These are phyloP conservation scores for Hygrophoropsis aurantiaca DNA, from an alignment of 768 basidiomycete species.

Conservation along the genomic window DNA sequence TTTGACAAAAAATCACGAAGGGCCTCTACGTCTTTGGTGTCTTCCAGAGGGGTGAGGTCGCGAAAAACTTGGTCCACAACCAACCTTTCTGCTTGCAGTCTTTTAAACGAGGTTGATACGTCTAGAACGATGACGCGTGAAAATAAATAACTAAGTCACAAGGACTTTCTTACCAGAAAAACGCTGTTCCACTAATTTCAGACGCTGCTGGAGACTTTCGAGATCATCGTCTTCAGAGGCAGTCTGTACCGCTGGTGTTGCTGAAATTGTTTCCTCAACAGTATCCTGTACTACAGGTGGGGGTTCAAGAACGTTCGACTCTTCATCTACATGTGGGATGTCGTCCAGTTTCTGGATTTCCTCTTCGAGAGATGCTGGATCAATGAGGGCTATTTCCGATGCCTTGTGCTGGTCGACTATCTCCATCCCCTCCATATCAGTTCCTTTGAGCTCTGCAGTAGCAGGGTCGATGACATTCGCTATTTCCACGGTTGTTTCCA, in stretches of 20 bases:
- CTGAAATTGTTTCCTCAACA: too few relatives aligned
- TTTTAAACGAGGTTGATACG: constrained; percentile 75
- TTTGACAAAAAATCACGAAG: constrained; percentile 74
- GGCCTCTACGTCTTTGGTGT: constrained; percentile 60
- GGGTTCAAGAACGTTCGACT: too few relatives aligned
- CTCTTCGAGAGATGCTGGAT: too few relatives aligned
- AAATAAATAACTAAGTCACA: neutral
- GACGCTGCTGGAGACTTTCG: constrained; percentile 61
- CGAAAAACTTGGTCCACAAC: constrained; percentile 67
- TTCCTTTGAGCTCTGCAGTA: too few relatives aligned
- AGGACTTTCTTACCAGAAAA: constrained; percentile 60
- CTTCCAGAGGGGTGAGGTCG: constrained; percentile 70
- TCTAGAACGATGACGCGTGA: constrained; percentile 42
- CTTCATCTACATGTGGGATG: too few relatives aligned
- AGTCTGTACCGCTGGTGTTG: neutral
- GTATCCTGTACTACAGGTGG: too few relatives aligned
- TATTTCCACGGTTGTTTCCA: too few relatives aligned
- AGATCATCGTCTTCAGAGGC: constrained; percentile 31
- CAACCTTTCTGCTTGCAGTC: constrained; percentile 68
- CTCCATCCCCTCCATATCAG: too few relatives aligned
- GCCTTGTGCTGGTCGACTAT: too few relatives aligned
- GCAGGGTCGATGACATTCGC: too few relatives aligned
- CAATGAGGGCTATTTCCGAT: too few relatives aligned
- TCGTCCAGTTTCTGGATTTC: too few relatives aligned
- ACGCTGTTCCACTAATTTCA: constrained; percentile 74